Conservation (phyloP, 176 grass and related monocot genomes). For the Lolium perenne region DNA sequence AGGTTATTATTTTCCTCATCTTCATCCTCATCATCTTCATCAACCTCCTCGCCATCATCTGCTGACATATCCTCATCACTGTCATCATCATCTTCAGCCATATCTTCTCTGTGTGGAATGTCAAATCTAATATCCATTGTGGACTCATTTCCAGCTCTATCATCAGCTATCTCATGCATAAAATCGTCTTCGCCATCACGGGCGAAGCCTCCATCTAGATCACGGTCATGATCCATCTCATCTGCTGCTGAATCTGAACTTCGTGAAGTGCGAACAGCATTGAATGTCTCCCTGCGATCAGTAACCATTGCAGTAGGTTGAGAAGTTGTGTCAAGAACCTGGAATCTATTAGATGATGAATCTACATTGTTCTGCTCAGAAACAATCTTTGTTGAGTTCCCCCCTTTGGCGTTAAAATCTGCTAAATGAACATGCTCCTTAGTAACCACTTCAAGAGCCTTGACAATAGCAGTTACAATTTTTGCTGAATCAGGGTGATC, state of each 20-base stretch:
- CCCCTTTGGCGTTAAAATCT: conserved; percentile 70
- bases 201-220: conserved; percentile 61
- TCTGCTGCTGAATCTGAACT: conserved; percentile 81
- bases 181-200: conserved; percentile 88
- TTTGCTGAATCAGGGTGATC: conserved; percentile 92
- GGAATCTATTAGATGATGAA: conserved; percentile 68
- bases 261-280: conserved; percentile 59
- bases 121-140: conserved; percentile 96
- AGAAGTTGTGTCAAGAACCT: conserved; percentile 68
- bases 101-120: conserved; percentile 76
- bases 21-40: conserved; percentile 79
- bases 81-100: conserved; percentile 79
- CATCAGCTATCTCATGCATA: conserved; percentile 94
- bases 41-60: conserved; percentile 80
- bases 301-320: conserved; percentile 63
- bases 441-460: conserved; percentile 84
- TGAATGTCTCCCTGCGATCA: conserved; percentile 73
- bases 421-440: conserved; percentile 89
- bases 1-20: conserved; percentile 87
- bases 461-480: conserved; percentile 86
- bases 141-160: conserved; percentile 77
- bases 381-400: conserved; percentile 56
- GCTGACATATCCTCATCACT: conserved; percentile 83
- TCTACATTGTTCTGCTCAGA: conserved; percentile 64
- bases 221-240: conserved; percentile 93